A percentile compares a stretch with the other conserved stretches of the same genome.
Conservation (phyloP, 352 stramenopile species). For the Globisporangium nodosum region DNA sequence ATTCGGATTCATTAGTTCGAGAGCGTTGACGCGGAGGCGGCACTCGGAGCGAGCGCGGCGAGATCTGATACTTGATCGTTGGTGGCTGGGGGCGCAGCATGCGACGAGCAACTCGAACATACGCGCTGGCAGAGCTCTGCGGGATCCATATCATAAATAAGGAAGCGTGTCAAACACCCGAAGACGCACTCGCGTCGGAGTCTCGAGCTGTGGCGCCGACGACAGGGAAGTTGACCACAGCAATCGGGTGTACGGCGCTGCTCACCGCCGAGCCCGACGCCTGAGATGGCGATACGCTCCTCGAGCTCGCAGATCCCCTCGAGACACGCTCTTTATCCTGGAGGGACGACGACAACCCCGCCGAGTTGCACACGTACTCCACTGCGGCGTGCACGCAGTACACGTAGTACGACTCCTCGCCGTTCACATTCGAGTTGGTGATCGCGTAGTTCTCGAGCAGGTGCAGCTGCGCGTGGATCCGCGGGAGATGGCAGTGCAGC, state of each 20-base stretch:
- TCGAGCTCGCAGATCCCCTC: neutral
- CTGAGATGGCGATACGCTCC: neutral
- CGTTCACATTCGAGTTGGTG: conserved; percentile 67
- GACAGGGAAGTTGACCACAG: neutral
- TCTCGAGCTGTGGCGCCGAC: neutral
- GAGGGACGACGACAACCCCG: conserved; percentile 7
- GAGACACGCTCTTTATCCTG: neutral
- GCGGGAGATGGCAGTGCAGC: conserved; percentile 62
- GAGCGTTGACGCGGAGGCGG: too few species aligned
- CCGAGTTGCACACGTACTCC: conserved; percentile 80
- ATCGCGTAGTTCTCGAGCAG: conserved; percentile 83
- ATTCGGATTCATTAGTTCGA: too few species aligned
- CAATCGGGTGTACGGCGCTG: neutral
- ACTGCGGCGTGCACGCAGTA: conserved; percentile 84
- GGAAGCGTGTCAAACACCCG: neutral
- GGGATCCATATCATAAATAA: neutral
- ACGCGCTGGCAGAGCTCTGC: neutral
- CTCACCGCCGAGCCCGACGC: neutral
- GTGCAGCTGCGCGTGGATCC: conserved; percentile 76
- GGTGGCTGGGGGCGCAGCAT: too few species aligned
- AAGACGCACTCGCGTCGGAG: neutral
- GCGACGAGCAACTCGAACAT: too few species aligned
- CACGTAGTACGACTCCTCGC: conserved; percentile 87
- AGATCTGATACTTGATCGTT: too few species aligned
- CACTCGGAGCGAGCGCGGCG: too few species aligned